Evolutionary conservation across 345 rosid species (phyloP), one percentile per base, ranked within the genome.

Genomic region (Melaleuca alternifolia): DNA sequence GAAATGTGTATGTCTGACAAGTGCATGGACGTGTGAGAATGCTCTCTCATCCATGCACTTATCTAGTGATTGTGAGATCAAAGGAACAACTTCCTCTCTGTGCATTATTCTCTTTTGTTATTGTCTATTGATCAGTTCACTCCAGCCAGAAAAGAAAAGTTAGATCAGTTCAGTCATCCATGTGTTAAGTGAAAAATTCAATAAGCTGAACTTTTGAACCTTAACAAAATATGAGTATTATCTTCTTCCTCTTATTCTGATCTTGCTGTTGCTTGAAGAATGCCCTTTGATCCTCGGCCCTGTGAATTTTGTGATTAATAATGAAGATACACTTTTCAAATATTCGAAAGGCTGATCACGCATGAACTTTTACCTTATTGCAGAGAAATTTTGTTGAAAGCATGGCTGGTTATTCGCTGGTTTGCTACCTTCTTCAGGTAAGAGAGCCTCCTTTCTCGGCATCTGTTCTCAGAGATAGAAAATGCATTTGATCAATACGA

Each of bases 351-450:
- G 50, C 77, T 54, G 23, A 21, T 65, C 7, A 21, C 26, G 14
- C 56, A 82, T 37, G 21, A 71, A 71, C 14, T 71, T 86, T 84
- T 81, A 87, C 54, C 88, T 79, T 86, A 82, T 86, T 91, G 89
- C 96, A 98, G 99, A 96, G 99, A 91, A 98, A 95, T 91, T 98
- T 96, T 90, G 99, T 98, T 54, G 99, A 96, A 91, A 96, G 99
- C 92, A 95, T 98, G 99, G 99, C 98, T 76, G 99, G 99, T 89
- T 98, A 96, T 93, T 98, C 99, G 71, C 92, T 98, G 76, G 99
- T 98, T 86, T 98, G 99, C 94, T 98, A 98, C 92, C 96, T 98
- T 85, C 95, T 98, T 79, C 99, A 96, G 98, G 99, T 96, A 87
- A 79, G 82, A 18, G 83, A 51, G 37, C 57, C 50, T 50, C 51